Evolutionary conservation across 768 basidiomycete species (phyloP), one percentile per base, ranked within the genome.

Genomic region (Podaxis carcinomalis): DNA sequence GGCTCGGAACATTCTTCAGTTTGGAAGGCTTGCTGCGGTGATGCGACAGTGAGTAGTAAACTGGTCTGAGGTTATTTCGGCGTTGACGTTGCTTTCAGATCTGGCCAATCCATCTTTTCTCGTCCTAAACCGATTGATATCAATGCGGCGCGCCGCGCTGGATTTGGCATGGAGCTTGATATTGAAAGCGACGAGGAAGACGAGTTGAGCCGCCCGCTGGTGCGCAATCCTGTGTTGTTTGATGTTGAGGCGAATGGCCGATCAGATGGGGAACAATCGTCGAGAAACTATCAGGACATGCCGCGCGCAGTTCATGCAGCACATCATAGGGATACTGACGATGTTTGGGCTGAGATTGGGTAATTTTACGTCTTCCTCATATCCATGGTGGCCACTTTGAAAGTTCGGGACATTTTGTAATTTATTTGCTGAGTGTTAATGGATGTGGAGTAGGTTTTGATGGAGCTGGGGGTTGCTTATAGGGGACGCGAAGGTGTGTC

Each of bases 1-100:
- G 65, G 93, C 91, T 19, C 85, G 96, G 44, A 98, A 98, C 70
- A 84, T 94, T 59, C 83, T 99, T 58, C 93, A 95, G 66, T 98
- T 98, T 69, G 88, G 90, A 28, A 85, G 95, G 25, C 80, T 99
- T 16, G 96, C 95, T 16, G 83, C 92, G 21, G 93, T 98, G 53
- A 90, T 98, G 84, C 83, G 95, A 74, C 92, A 95, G 94, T 96
- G 70, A 65, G 92, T 77, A 61, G 68, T 40, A 67, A 69, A 37
- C 25, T 27, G 23, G 11, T 37, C 16, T 52, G 16, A 56, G 4
- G 49, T 42, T 52, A 49, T 59, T 66, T 59, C 66, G 61, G 27
- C 61, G 47, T 57, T 62, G 23, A 64, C 42, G 50, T n/a, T 52
- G 62, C 44, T 28, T 57, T 39, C 55, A 93, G 92, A 74, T 93